phyloP scores from a whole-genome alignment of 169 alveolate genomes.

The Eimeria praecox region DNA sequence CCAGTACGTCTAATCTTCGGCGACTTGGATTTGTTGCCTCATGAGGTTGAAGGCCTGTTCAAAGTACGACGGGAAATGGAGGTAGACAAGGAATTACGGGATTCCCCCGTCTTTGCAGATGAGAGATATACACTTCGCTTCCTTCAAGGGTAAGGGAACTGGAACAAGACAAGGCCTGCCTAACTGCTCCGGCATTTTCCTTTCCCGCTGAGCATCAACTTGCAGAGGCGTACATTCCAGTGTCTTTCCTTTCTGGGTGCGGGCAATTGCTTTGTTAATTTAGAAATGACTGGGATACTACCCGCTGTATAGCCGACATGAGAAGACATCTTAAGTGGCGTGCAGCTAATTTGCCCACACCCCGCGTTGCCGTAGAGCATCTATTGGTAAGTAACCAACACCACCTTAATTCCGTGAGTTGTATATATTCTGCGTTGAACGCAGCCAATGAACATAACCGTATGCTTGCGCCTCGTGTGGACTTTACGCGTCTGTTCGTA shows the following conservation, averaged over 20 bases:
- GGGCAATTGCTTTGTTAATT: neutral
- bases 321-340: constrained; percentile 86
- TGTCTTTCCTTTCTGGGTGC: neutral
- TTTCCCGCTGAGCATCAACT: neutral
- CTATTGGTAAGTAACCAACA: constrained; percentile 77
- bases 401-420: neutral
- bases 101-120: constrained; percentile 84
- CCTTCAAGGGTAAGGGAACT: constrained; percentile 83
- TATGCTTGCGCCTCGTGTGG: neutral
- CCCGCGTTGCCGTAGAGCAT: constrained; percentile 80
- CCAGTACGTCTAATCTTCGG: constrained; percentile 84
- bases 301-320: constrained; percentile 85
- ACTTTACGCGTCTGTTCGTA: neutral
- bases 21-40: constrained; percentile 84
- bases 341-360: constrained; percentile 76
- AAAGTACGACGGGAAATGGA: constrained; percentile 83
- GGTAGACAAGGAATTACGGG: constrained; percentile 71
- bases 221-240: neutral
- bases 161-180: neutral
- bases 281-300: constrained; percentile 86
- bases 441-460: neutral
- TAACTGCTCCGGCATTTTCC: neutral
- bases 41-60: constrained; percentile 82
- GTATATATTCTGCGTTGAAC: neutral
- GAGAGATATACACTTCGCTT: constrained; percentile 84